Percentiles rank a stretch among this genome's conserved stretches.
These are phyloP conservation scores for Pichia thaimueangensis DNA, from an alignment of 805 yeast species.

Conservation along the genomic window DNA sequence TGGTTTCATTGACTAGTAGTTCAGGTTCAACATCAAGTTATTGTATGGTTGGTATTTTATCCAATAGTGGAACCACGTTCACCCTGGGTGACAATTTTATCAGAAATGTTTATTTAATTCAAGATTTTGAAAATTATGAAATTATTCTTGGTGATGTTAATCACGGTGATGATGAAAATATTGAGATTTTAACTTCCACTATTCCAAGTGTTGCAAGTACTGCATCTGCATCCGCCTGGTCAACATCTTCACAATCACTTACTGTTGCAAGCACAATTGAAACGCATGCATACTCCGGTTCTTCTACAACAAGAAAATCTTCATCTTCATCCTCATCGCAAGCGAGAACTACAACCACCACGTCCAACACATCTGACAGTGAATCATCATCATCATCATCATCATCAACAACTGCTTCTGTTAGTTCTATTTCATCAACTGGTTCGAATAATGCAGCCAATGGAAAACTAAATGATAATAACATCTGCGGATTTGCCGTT, in stretches of 20 bases:
- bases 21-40: slow-evolving; percentile 23
- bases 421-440: slow-evolving; percentile 6
- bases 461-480: no score
- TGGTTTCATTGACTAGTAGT: no score
- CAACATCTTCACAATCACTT: slow-evolving; percentile 5
- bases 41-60: slow-evolving; percentile 41
- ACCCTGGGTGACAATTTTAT: slow-evolving; percentile 53
- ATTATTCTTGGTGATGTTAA: slow-evolving; percentile 38
- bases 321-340: background rate
- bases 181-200: slow-evolving; percentile 30
- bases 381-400: background rate
- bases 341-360: background rate
- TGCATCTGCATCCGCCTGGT: slow-evolving; percentile 36
- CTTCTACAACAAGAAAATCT: background rate
- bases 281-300: slow-evolving; percentile 5
- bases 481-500: no score
- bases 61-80: slow-evolving; percentile 29
- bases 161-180: slow-evolving; percentile 31
- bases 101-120: slow-evolving; percentile 47
- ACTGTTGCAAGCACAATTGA: slow-evolving; percentile 1
- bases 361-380: background rate
- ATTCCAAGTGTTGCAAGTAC: slow-evolving; percentile 49
- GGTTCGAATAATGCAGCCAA: background rate
- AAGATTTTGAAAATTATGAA: slow-evolving; percentile 42
- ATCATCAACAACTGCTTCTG: background rate